Conservation (phyloP, 2,329 filamentous ascomycete genomes). For the Colletotrichum liriopes region DNA sequence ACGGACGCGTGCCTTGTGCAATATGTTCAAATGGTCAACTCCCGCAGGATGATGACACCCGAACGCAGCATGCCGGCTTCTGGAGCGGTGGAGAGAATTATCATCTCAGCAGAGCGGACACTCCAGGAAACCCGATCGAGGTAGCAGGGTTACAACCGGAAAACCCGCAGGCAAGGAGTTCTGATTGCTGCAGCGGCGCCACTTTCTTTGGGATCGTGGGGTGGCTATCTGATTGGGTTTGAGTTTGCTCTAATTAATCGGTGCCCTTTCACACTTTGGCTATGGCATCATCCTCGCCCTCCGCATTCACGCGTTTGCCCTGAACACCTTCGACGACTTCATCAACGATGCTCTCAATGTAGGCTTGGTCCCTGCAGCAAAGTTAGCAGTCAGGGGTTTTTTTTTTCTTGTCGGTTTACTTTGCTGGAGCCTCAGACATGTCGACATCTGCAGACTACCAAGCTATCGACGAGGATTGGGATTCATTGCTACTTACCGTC, state of each 20-base stretch:
- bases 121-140: not conserved
- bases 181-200: slow-evolving; percentile 18
- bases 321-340: slow-evolving; percentile 85
- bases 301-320: slow-evolving; percentile 77
- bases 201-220: slow-evolving; percentile 11
- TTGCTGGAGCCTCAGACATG: not conserved
- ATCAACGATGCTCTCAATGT: slow-evolving; percentile 82
- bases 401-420: no score
- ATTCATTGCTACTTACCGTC: slow-evolving; percentile 59
- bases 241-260: slow-evolving; percentile 11
- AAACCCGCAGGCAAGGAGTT: slow-evolving; percentile 12
- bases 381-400: slow-evolving; percentile 18
- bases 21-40: not conserved
- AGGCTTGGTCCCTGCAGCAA: slow-evolving; percentile 76
- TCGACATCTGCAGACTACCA: not conserved
- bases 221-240: slow-evolving; percentile 26
- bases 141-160: slow-evolving; percentile 24
- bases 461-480: not conserved
- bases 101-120: not conserved
- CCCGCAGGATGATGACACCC: not conserved
- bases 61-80: not conserved
- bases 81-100: not conserved
- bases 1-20: not conserved
- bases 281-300: slow-evolving; percentile 77
- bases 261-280: slow-evolving; percentile 17